Evolutionary conservation across 495 filamentous ascomycete genomes (phyloP), one percentile per base, ranked within the genome.

Genomic region (Apiosordaria backusii): DNA sequence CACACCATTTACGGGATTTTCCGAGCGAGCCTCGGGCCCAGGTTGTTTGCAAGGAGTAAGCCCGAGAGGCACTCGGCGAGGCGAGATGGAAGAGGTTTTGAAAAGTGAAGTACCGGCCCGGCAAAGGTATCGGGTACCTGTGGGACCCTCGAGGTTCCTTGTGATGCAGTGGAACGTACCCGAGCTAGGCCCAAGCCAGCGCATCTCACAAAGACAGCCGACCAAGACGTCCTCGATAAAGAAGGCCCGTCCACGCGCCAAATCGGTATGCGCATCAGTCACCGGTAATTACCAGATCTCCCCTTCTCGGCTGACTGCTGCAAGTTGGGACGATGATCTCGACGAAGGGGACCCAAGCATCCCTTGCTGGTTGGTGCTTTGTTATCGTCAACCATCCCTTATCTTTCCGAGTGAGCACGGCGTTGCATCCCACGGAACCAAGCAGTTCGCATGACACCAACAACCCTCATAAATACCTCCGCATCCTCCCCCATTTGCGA

Each of bases 41-140:
- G 29, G 10, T n/a, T n/a, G n/a, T n/a, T n/a, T n/a, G n/a, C n/a
- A n/a, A n/a, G n/a, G n/a, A n/a, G n/a, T 45, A 45, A 45, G 35
- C 35, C 35, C 35, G 35, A 45, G 35, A 45, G 35, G 16, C 4
- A 29, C 27, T n/a, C n/a, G 7, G 27, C 3, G 27, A 45, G 35
- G 16, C 35, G n/a, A n/a, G n/a, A n/a, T n/a, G n/a, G n/a, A n/a
- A n/a, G n/a, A n/a, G n/a, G n/a, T n/a, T n/a, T n/a, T n/a, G n/a
- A n/a, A n/a, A n/a, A n/a, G n/a, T n/a, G n/a, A n/a, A n/a, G 35
- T 45, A 7, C 35, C 35, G 35, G 35, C 5, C 35, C 35, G 35
- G 35, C 59, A n/a, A 24, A 27, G 50, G 23, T 61, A 60, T 45
- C 57, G 45, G 57, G 21, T 66, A 61, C 64, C 23, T 62, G 29